These are phyloP conservation scores for Naganishia kalamii DNA, from an alignment of 768 basidiomycete species.

Conservation along the genomic window DNA sequence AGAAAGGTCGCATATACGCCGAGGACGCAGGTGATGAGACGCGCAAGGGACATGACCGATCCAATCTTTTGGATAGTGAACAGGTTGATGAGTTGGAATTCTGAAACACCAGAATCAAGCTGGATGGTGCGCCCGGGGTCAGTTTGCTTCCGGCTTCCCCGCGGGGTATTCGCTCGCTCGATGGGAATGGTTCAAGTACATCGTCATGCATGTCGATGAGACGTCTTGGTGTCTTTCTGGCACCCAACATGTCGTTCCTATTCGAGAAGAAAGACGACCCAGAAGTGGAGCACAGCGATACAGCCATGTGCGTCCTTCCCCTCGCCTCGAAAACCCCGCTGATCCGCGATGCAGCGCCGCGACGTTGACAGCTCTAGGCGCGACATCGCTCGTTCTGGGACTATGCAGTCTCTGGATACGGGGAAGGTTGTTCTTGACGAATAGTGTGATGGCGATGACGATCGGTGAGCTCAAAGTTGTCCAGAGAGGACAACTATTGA, in stretches of 20 bases:
- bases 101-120: no score
- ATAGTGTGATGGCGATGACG: conserved; percentile 23
- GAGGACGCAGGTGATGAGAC: conserved; percentile 65
- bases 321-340: background rate
- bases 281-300: background rate
- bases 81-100: background rate
- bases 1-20: conserved; percentile 94
- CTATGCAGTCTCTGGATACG: conserved; percentile 23
- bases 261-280: background rate
- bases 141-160: no score
- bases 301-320: background rate
- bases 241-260: background rate
- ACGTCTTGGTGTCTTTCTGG: no score
- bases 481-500: background rate
- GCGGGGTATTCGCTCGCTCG: no score
- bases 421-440: conserved; percentile 26
- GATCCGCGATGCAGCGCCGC: background rate
- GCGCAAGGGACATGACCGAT: background rate
- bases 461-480: conserved; percentile 19
- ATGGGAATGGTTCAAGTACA: no score
- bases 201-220: no score
- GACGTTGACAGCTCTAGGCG: conserved; percentile 3
- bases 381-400: conserved; percentile 24
- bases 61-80: background rate
- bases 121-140: no score